Evolutionary conservation across 176 grass and related monocot species (phyloP), one percentile per base, ranked within the genome.

Genomic region (Paspalum vaginatum): DNA sequence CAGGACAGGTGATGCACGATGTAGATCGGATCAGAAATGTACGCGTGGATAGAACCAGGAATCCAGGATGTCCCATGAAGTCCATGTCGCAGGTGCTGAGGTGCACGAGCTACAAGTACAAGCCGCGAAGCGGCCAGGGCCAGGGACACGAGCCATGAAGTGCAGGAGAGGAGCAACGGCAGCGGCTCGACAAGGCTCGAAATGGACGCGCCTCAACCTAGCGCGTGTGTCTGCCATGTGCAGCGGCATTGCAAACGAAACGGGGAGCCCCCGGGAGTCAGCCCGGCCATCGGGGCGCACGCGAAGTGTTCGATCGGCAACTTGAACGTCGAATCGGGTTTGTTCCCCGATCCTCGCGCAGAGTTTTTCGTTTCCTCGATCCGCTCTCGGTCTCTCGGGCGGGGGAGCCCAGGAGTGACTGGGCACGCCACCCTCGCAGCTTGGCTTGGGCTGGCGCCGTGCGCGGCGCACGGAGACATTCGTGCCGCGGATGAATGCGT

Each of bases 341-440:
- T 27, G 21, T 48, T 16, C 47, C 41, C 80, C 74, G 74, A 59
- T 78, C 24, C 6, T 48, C 9, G 21, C 75, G 60, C 60, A 7
- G 61, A 68, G 32, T 32, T 37, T 51, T 67, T 18, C n/a, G 14
- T 39, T n/a, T 67, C 49, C n/a, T 61, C 7, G 32, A 32, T 32
- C 32, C 32, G 32, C 32, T 32, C 32, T 32, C 8, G 51, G 22
- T 76, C 1, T 67, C 81, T 84, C 53, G 87, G 38, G 40, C 32
- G 14, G 45, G 38, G 32, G 87, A 54, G 10, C 53, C 69, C 70
- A 11, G 9, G 76, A 68, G 87, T 88, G 11, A 69, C n/a, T 2
- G 81, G 53, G 61, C 61, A 84, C 71, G 81, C 61, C 69, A 84
- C 44, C 44, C 69, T 69, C 45, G 18, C 81, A 61, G 60, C 16